Conservation (phyloP, 1,284 basidiomycete genomes). For the Melampsora americana region DNA sequence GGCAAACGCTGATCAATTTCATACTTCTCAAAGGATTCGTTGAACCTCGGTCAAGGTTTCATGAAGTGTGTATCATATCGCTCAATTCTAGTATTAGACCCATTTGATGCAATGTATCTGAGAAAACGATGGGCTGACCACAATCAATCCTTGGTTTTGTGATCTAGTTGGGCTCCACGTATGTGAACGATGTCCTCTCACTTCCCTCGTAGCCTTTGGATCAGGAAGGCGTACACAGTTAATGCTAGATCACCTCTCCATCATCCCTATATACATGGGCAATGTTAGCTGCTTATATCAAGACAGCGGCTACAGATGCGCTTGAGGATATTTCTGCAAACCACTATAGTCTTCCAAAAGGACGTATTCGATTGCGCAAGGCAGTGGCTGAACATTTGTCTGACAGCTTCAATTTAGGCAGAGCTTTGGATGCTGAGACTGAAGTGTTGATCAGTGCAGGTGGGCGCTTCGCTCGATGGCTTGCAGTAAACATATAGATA, state of each 20-base stretch:
- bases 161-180: constrained; percentile 32
- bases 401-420: constrained; percentile 62
- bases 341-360: constrained; percentile 80
- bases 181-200: background rate
- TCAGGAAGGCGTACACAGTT: too few species aligned
- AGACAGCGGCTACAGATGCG: constrained; percentile 69
- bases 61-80: constrained; percentile 64
- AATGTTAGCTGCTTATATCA: constrained; percentile 63
- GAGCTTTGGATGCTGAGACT: constrained; percentile 73
- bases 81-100: background rate
- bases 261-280: background rate
- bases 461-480: constrained; percentile 56
- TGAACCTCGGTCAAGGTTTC: constrained; percentile 52
- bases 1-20: background rate
- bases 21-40: constrained; percentile 46
- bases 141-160: background rate
- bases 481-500: too few species aligned
- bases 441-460: constrained; percentile 94
- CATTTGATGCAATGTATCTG: background rate
- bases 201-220: background rate
- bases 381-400: constrained; percentile 73
- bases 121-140: background rate
- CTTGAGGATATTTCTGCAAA: constrained; percentile 68
- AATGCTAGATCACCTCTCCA: too few species aligned
- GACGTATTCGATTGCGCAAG: constrained; percentile 75